Percentiles rank a stretch among this genome's conserved stretches.
Conservation (phyloP, 345 rosid species). For the Microthlaspi erraticum region DNA sequence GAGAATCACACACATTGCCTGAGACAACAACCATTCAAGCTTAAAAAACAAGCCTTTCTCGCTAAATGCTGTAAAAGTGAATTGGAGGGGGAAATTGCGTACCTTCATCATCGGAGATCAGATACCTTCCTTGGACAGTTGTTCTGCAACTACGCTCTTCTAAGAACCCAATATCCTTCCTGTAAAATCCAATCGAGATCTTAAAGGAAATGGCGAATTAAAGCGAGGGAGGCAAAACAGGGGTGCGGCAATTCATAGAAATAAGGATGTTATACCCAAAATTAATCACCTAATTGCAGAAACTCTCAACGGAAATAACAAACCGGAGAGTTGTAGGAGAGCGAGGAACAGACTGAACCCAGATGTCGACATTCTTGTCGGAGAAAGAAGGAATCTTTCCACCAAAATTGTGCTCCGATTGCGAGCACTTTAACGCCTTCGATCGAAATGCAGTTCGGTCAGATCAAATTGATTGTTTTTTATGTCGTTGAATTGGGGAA, state of each 20-base stretch:
- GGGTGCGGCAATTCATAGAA: not conserved
- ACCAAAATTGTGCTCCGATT: slow-evolving; percentile 27
- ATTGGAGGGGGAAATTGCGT: slow-evolving; percentile 20
- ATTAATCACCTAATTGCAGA: slow-evolving; percentile 59
- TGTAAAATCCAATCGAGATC: slow-evolving; percentile 37
- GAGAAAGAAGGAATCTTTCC: slow-evolving; percentile 33
- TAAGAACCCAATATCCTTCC: slow-evolving; percentile 67
- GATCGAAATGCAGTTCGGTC: not conserved
- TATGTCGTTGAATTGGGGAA: slow-evolving; percentile 15
- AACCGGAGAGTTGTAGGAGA: slow-evolving; percentile 46
- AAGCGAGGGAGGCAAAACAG: slow-evolving; percentile 9
- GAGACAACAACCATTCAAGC: slow-evolving; percentile 30
- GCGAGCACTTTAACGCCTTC: slow-evolving; percentile 13
- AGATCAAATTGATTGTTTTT: not conserved
- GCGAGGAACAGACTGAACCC: slow-evolving; percentile 37
- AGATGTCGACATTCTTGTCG: slow-evolving; percentile 53
- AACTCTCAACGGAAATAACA: slow-evolving; percentile 42
- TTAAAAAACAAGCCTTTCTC: not conserved
- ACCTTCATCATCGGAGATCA: slow-evolving; percentile 88
- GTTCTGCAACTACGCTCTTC: slow-evolving; percentile 63
- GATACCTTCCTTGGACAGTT: slow-evolving; percentile 85
- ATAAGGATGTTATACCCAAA: not conserved
- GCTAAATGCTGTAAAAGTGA: not conserved
- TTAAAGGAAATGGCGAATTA: not conserved
- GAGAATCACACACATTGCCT: slow-evolving; percentile 89